Base-by-base conservation (phyloP, 2,329 filamentous ascomycete species). In the Alternaria viburni region DNA sequence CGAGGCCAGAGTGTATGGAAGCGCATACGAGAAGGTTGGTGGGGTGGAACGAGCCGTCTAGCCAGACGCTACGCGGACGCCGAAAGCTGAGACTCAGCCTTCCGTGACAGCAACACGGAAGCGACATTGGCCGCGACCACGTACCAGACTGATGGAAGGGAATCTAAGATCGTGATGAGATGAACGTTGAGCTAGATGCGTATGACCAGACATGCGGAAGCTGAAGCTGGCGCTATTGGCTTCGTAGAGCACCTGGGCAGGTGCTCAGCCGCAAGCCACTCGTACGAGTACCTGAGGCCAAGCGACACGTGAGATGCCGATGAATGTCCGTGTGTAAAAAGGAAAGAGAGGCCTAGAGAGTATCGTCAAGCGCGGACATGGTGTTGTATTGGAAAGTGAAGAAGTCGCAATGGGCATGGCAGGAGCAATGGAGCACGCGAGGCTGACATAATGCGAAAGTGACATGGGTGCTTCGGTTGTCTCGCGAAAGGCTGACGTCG, bases 401-500 rank as follows among this genome's bases (percentile, higher is more conserved):
- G 17, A 13, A 8, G 5, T 25, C 30, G 1, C 28, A 28, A 23
- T n/a, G 12, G 6, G 30, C 30, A 32, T 8, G 30, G 30, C 36
- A 41, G 36, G 41, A 28, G 45, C 28, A 7, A 28, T 23, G 23
- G 8, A 17, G 19, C 54, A 56, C 43, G 26, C n/a, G 23, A 23
- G 46, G 57, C 57, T 59, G 57, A 59, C 57, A 57, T 57, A 57
- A 61, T 49, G 59, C 13, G 32, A 44, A 10, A 45, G 32, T 28
- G 54, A 58, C 46, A 55, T 61, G 43, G 36, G 54, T 44, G 44
- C 41, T 44, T 41, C 59, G 47, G 54, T 41, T 44, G 59, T 21
- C 51, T 54, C 64, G 57, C 55, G 51, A 64, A 56, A 55, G 51
- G 41, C 62, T 64, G 65, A 66, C 66, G 60, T 66, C 63, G 60